Conservation (phyloP, 2,329 filamentous ascomycete species). For the Tolypocladium tundrense region DNA sequence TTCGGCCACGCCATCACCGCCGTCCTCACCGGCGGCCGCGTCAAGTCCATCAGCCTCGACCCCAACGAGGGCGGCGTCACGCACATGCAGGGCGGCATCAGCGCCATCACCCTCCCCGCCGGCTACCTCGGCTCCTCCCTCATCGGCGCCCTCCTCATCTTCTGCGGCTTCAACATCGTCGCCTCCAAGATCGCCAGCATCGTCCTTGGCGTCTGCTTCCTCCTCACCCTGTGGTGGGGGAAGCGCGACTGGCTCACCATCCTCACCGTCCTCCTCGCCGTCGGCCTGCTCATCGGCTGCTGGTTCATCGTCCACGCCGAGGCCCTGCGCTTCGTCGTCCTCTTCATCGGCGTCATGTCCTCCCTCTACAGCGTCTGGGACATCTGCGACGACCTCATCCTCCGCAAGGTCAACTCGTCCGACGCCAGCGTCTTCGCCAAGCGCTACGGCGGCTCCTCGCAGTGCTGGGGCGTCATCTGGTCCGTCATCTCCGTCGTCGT, state of each 20-base stretch:
- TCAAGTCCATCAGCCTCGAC: conserved; percentile 65
- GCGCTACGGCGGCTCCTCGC: conserved; percentile 67
- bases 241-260: conserved; percentile 70
- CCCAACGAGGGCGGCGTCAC: conserved; percentile 74
- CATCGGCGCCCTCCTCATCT: conserved; percentile 67
- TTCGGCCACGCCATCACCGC: conserved; percentile 67
- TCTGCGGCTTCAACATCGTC: conserved; percentile 73
- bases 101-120: conserved; percentile 62
- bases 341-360: conserved; percentile 78
- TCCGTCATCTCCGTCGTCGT: conserved; percentile 60
- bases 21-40: conserved; percentile 60
- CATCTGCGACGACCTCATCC: conserved; percentile 73
- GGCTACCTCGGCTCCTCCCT: conserved; percentile 70
- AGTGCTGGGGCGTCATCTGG: conserved; percentile 76
- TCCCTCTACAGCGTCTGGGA: conserved; percentile 76
- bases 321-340: conserved; percentile 60
- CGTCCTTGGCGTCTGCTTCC: conserved; percentile 60
- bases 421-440: conserved; percentile 73
- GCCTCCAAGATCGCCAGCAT: conserved; percentile 72
- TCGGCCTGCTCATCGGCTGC: conserved; percentile 60
- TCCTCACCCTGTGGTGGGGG: conserved; percentile 76
- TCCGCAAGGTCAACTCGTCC: conserved; percentile 70
- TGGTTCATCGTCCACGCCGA: conserved; percentile 76
- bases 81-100: conserved; percentile 63
- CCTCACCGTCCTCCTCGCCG: conserved; percentile 56